Conservation (phyloP, 176 grass and related monocot genomes). For the Aechmea fasciata region DNA sequence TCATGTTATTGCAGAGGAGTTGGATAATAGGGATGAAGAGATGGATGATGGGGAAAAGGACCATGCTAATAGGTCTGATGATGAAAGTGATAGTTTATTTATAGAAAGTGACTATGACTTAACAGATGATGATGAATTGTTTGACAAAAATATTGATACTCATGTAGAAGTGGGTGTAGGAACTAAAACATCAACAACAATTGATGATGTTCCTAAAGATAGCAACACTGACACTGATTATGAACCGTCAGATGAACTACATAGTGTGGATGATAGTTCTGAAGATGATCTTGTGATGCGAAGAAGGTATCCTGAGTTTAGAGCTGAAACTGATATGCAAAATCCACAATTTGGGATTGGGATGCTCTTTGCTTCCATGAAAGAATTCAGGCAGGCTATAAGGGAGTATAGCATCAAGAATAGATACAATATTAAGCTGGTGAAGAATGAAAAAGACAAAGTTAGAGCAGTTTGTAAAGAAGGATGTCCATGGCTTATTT, state of each 20-base stretch:
- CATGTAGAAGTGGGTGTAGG: background rate
- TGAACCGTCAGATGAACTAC: constrained; percentile 4
- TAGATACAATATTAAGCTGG: constrained; percentile 10
- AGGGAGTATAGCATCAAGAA: constrained; percentile 9
- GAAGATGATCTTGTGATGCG: background rate
- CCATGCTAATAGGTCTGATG: background rate
- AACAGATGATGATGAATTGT: background rate
- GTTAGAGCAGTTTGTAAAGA: constrained; percentile 11
- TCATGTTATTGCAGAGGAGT: background rate
- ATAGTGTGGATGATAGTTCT: background rate
- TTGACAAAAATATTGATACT: background rate
- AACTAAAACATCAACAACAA: background rate
- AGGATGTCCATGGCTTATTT: constrained; percentile 16
- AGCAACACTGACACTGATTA: background rate
- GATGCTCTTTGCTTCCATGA: constrained; percentile 14
- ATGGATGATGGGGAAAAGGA: background rate
- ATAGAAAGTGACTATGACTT: constrained; percentile 10
- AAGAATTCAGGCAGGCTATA: constrained; percentile 4
- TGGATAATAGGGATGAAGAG: background rate
- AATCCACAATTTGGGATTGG: constrained; percentile 11
- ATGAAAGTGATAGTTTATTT: constrained; percentile 11
- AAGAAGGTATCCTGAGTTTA: constrained; percentile 13
- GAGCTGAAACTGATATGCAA: constrained; percentile 6
- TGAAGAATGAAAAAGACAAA: constrained; percentile 14
- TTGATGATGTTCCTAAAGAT: background rate